These are phyloP conservation scores for Phytophthora constricta DNA, from an alignment of 352 stramenopile species.

Conservation along the genomic window DNA sequence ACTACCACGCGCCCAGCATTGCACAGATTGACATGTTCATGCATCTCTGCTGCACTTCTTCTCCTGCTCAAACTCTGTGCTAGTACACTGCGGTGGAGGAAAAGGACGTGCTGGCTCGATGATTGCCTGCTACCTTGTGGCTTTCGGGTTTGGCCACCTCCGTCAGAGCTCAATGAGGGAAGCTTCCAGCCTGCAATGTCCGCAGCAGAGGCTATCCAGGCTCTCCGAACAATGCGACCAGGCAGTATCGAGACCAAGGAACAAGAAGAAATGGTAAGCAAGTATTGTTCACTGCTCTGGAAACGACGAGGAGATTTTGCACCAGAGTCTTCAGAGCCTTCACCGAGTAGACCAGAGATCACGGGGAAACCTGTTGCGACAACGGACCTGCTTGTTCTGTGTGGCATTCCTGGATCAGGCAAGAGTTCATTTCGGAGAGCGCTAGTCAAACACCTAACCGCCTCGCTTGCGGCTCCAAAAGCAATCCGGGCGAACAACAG, in stretches of 20 bases:
- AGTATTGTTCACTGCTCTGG: constrained; percentile 65
- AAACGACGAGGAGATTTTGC: constrained; percentile 55
- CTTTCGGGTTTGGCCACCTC: constrained; percentile 58
- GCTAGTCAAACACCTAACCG: constrained; percentile 44
- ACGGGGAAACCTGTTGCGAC: constrained; percentile 33
- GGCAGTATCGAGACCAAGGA: constrained; percentile 65
- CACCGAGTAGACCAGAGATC: constrained; percentile 42
- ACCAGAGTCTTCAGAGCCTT: constrained; percentile 30
- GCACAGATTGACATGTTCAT: constrained; percentile 75
- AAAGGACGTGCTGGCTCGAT: constrained; percentile 72
- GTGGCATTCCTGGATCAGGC: constrained; percentile 58
- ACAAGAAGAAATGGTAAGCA: constrained; percentile 52
- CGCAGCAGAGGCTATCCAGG: constrained; percentile 47
- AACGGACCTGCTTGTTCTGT: constrained; percentile 64
- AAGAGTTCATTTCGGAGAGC: constrained; percentile 69
- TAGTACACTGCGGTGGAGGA: constrained; percentile 72
- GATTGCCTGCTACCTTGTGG: constrained; percentile 69
- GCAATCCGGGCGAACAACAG: constrained; percentile 11
- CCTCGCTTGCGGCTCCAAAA: constrained; percentile 10
- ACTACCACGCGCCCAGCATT: constrained; percentile 60
- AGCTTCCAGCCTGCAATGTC: constrained; percentile 57
- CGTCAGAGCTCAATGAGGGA: constrained; percentile 1
- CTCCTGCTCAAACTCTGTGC: constrained; percentile 25
- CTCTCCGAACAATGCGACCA: constrained; percentile 50
- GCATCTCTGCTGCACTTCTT: constrained; percentile 32